Base-by-base conservation (phyloP, 345 rosid genomes). In the Corchorus olitorius region DNA sequence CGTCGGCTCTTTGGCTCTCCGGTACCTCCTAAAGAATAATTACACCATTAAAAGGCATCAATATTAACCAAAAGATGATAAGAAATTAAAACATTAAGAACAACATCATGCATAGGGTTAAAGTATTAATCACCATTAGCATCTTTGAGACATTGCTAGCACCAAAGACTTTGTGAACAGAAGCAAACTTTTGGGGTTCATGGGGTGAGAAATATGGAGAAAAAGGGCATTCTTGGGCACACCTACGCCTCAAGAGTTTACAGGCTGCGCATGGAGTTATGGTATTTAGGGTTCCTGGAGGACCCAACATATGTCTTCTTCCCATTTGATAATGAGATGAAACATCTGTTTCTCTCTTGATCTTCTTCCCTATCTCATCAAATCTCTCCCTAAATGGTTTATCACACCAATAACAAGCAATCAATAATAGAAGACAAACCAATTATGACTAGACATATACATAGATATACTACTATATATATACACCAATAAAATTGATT, bases 181-280 rank as follows among this genome's bases (percentile, higher is more conserved):
- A 89, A 35, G 99, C 97, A 73, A 95, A 95, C 79, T 92, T 95
- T 52, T 95, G 94, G 65, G 99, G 97, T 72, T 95, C 98, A 27
- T 91, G 98, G 6, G 99, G 99, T 7, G 99, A 95, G 80, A 95
- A 95, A 80, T 95, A 95, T 0, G 99, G 99, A 48, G 93, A 91
- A 84, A 95, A 95, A 4, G 99, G 98, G 75, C 99, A 95, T 79
- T 95, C 99, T 76, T 93, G 97, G 10, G 99, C 96, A 73, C 99
- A 95, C 72, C 99, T 85, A 19, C 99, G 85, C 61, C 99, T 81
- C 83, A 95, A 74, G 70, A 95, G 97, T 86, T 95, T 95, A 70
- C 99, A 95, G 72, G 99, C 98, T 6, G 99, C 99, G 69, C 99
- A 95, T 37, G 99, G 99, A 70, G 98, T 93, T n/a, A 87, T 86